These are phyloP conservation scores for Acorus calamus DNA, from an alignment of 106 monocot species.

Conservation along the genomic window DNA sequence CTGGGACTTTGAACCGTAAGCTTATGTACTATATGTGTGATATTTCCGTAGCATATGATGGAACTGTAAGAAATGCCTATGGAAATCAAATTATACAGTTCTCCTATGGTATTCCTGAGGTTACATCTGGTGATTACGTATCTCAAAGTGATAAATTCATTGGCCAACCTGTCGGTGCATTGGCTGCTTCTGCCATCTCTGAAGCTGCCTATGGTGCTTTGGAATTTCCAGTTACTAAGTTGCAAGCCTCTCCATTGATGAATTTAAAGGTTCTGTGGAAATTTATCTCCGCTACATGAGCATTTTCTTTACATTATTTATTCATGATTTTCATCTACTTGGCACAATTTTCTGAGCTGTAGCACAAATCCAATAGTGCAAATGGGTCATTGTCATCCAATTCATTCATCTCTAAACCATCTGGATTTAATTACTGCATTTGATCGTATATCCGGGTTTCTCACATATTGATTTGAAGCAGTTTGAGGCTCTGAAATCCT, in stretches of 20 bases:
- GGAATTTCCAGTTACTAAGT: slow-evolving; percentile 45
- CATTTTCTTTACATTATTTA: too few relatives aligned
- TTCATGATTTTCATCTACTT: too few relatives aligned
- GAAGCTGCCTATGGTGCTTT: slow-evolving; percentile 91
- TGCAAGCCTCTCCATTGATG: slow-evolving; percentile 63
- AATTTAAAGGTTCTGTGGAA: slow-evolving; percentile 51
- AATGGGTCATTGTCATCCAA: too few relatives aligned
- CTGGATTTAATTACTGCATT: too few relatives aligned
- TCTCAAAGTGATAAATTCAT: slow-evolving; percentile 12
- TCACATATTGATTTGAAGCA: too few relatives aligned
- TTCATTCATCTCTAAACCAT: too few relatives aligned
- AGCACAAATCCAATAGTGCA: too few relatives aligned
- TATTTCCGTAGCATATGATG: slow-evolving; percentile 74
- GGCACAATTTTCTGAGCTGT: too few relatives aligned
- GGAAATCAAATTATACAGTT: slow-evolving; percentile 77
- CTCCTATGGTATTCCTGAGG: slow-evolving; percentile 24
- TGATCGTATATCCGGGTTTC: too few relatives aligned
- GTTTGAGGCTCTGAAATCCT: too few relatives aligned
- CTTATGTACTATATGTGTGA: slow-evolving; percentile 83
- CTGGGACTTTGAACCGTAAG: slow-evolving; percentile 71
- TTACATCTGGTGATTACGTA: slow-evolving; percentile 1
- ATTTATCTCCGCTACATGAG: too few relatives aligned
- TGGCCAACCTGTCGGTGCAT: slow-evolving; percentile 69
- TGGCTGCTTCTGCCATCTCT: slow-evolving; percentile 74
- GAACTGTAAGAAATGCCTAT: slow-evolving; percentile 65